Percentiles rank a stretch among this genome's conserved stretches.
Evolutionary conservation across 345 rosid genomes (phyloP).

Genomic region (Salix dunnii): DNA sequence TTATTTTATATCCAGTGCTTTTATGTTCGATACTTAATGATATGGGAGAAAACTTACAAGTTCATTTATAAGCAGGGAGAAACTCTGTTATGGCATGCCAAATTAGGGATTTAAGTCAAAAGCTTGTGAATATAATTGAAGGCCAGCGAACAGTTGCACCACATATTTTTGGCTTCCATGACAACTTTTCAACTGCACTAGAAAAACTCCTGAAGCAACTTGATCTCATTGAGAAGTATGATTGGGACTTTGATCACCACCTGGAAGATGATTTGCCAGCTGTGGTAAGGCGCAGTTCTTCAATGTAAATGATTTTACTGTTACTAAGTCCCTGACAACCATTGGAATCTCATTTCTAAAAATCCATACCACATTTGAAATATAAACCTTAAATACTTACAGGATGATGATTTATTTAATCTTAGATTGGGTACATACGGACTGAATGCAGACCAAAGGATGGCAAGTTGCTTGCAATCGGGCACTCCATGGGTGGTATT

Average conservation of each 20-base stretch:
- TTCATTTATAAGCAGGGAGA: slow-evolving; percentile 19
- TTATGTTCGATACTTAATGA: neutral
- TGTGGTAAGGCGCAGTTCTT: slow-evolving; percentile 80
- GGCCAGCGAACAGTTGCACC: slow-evolving; percentile 24
- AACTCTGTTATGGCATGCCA: slow-evolving; percentile 21
- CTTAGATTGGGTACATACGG: slow-evolving; percentile 82
- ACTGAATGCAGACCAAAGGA: slow-evolving; percentile 55
- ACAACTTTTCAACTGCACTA: slow-evolving; percentile 34
- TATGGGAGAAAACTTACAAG: slow-evolving; percentile 10
- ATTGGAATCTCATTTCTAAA: neutral
- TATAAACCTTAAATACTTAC: neutral
- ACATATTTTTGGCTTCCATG: slow-evolving; percentile 34
- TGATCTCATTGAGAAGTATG: slow-evolving; percentile 52
- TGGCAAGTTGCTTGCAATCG: slow-evolving; percentile 71
- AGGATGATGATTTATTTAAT: slow-evolving; percentile 2
- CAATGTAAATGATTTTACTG: slow-evolving; percentile 6
- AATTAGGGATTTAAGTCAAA: slow-evolving; percentile 30
- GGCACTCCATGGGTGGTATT: slow-evolving; percentile 98
- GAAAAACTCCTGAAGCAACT: slow-evolving; percentile 56
- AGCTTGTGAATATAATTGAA: slow-evolving; percentile 25
- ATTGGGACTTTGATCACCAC: slow-evolving; percentile 92
- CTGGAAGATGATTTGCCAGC: slow-evolving; percentile 83
- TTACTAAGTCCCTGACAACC: too few relatives aligned
- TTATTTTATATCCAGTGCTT: neutral
- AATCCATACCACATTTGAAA: neutral